Evolutionary conservation across 2,329 filamentous ascomycete species (phyloP).

Genomic region (Alternaria alternata): DNA sequence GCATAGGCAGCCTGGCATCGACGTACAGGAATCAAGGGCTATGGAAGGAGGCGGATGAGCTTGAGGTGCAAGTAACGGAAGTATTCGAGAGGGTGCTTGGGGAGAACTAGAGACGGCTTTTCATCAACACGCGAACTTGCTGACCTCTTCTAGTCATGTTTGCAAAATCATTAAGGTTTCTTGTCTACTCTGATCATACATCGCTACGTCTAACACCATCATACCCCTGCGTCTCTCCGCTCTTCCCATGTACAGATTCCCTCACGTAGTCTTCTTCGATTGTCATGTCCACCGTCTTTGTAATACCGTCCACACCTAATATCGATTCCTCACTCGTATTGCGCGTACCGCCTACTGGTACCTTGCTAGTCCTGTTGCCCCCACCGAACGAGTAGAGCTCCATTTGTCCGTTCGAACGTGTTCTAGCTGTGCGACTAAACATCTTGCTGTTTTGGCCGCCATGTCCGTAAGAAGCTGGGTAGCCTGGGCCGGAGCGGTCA

Average conservation of each 20-base stretch:
- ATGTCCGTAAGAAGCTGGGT: not conserved
- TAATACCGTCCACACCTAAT: conserved; percentile 17
- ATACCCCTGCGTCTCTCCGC: not conserved
- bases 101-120: too few relatives aligned
- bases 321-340: conserved; percentile 24
- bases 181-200: not conserved
- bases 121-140: too few relatives aligned
- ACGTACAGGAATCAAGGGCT: too few relatives aligned
- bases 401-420: conserved; percentile 13
- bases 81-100: too few relatives aligned
- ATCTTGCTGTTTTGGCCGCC: not conserved
- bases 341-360: not conserved
- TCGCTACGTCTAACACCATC: not conserved
- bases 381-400: conserved; percentile 14
- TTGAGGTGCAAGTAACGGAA: too few relatives aligned
- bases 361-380: conserved; percentile 4
- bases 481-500: not conserved
- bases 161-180: too few relatives aligned
- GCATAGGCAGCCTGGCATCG: too few relatives aligned
- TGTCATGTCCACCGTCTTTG: conserved; percentile 13
- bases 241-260: not conserved
- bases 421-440: not conserved
- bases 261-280: not conserved
- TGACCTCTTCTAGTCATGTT: too few relatives aligned
- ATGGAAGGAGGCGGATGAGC: too few relatives aligned